Conservation (phyloP, 768 basidiomycete species). For the Amanita pseudoporphyria region DNA sequence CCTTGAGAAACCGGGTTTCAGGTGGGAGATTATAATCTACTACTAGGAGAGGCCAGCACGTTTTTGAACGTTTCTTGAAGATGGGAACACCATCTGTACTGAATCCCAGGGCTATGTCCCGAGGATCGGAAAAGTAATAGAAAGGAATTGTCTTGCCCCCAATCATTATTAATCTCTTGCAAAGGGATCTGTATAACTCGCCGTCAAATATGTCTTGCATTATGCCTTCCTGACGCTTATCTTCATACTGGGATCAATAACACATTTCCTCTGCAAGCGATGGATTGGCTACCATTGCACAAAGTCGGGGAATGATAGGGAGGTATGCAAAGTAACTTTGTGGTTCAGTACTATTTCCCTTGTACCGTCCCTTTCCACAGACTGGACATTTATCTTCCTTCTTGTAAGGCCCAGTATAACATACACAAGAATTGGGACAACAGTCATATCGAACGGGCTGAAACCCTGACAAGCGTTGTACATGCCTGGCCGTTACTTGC, state of each 20-base stretch:
- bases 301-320: constrained; percentile 20
- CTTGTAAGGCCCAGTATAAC: too few species aligned
- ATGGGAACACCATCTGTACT: neutral
- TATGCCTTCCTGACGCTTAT: neutral
- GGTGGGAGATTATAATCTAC: constrained; percentile 24
- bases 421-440: too few species aligned
- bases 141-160: neutral
- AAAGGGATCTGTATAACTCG: constrained; percentile 13
- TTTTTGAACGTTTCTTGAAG: neutral
- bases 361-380: neutral
- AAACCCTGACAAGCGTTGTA: neutral
- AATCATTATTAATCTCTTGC: constrained; percentile 12
- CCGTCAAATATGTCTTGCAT: constrained; percentile 18
- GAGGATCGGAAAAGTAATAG: neutral
- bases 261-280: neutral
- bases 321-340: too few species aligned
- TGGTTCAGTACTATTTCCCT: neutral
- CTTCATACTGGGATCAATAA: constrained; percentile 18
- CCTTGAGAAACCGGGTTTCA: constrained; percentile 25
- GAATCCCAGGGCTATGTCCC: constrained; percentile 11
- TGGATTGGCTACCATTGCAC: constrained; percentile 10
- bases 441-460: neutral
- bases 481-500: neutral
- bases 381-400: constrained; percentile 8
- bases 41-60: constrained; percentile 30